Evolutionary conservation across 139 green algal species (phyloP).

Genomic region (Chlorella sp.): DNA sequence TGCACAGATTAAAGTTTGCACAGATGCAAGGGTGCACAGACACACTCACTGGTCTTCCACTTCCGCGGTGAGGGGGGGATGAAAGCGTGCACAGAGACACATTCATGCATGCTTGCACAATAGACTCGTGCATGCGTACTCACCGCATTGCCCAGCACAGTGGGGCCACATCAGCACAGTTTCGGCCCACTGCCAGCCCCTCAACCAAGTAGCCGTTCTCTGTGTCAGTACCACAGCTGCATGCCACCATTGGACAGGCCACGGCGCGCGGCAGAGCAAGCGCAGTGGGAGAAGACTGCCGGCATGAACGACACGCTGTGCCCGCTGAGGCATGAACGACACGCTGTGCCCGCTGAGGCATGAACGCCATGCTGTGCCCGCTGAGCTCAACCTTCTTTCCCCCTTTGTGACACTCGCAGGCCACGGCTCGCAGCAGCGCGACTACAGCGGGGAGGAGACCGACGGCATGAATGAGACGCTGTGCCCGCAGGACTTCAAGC

Average conservation of each 20-base stretch:
- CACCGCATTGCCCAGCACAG: not conserved
- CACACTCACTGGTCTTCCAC: slow-evolving; percentile 87
- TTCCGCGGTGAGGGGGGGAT: slow-evolving; percentile 58
- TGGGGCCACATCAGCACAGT: no score
- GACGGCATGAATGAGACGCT: slow-evolving; percentile 85
- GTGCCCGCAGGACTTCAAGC: slow-evolving; percentile 52
- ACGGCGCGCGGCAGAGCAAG: slow-evolving; percentile 77
- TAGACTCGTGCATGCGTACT: no score
- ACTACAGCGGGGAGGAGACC: slow-evolving; percentile 76
- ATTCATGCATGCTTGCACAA: no score
- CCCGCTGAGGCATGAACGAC: no score
- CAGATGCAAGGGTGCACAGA: no score
- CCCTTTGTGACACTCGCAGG: slow-evolving; percentile 37
- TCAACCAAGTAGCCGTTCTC: no score
- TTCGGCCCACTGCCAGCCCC: no score
- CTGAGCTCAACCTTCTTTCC: not conserved
- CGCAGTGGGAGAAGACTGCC: slow-evolving; percentile 72
- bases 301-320: slow-evolving; percentile 80
- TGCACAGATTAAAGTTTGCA: no score
- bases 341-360: not conserved
- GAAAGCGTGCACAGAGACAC: not conserved
- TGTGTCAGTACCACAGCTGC: no score
- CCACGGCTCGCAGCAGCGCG: slow-evolving; percentile 76
- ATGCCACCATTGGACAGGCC: no score
- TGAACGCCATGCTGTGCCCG: not conserved